These are phyloP conservation scores for Pythium brassicae DNA, from an alignment of 352 stramenopile genomes.

Conservation along the genomic window DNA sequence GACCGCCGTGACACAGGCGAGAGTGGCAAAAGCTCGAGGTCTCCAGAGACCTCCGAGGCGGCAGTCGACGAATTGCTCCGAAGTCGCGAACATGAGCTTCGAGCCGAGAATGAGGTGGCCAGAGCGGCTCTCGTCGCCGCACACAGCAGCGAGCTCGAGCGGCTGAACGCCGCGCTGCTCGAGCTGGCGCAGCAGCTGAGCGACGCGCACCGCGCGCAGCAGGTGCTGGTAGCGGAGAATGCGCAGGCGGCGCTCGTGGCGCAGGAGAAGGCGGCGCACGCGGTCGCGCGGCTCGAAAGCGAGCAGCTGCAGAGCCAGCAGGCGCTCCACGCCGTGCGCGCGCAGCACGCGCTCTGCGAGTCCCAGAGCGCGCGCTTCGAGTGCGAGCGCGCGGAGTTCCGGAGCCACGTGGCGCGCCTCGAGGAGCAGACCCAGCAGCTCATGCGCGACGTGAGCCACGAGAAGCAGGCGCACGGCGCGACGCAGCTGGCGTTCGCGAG, in stretches of 20 bases:
- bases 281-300: conserved; percentile 12
- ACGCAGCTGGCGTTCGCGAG: conserved; percentile 23
- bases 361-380: conserved; percentile 23
- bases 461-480: conserved; percentile 26
- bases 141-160: conserved; percentile 7
- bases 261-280: conserved; percentile 17
- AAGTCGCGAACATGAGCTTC: conserved; percentile 6
- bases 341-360: conserved; percentile 21
- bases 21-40: neutral
- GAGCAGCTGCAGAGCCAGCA: conserved; percentile 11
- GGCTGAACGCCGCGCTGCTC: conserved; percentile 5
- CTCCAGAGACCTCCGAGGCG: neutral
- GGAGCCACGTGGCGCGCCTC: conserved; percentile 20
- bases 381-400: conserved; percentile 22
- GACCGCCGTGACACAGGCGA: neutral
- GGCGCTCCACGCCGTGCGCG: conserved; percentile 15
- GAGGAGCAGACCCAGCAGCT: conserved; percentile 30
- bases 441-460: conserved; percentile 14
- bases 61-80: conserved; percentile 2
- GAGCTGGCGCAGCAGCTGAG: conserved; percentile 7
- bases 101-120: conserved; percentile 4
- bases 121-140: neutral
- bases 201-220: conserved; percentile 2
- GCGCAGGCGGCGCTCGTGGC: neutral
- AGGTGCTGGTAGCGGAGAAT: neutral